Evolutionary conservation across 2,329 filamentous ascomycete species (phyloP), one percentile per base, ranked within the genome.

Genomic region (Aspergillus sp.): DNA sequence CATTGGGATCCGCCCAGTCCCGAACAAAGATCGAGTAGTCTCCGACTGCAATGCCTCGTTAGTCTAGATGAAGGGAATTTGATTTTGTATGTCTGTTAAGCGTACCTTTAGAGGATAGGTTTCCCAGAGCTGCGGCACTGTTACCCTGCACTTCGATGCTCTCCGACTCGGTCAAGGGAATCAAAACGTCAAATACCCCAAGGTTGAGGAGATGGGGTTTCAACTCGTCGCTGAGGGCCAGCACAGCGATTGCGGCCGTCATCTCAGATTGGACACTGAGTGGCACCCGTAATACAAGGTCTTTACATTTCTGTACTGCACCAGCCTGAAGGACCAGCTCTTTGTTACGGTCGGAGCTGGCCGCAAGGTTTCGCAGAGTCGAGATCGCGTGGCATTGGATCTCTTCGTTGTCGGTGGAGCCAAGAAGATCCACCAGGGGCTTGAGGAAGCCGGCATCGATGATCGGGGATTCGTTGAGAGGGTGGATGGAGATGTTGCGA

Each of bases 321-420:
- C 95, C 95, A 36, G 95, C 95, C 77, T 98, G 92, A 52, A 99
- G 81, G 1, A 99, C 95, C n/a, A 99, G 84, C 59, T 96, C 91
- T 80, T 99, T 99, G 84, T 99, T 99, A 63, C 92, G 88, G 74
- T 99, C 95, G 7, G 94, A 98, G 78, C 93, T 98, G 57, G 95
- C 95, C 6, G 95, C 95, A 59, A 99, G 83, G 71, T 99, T 99
- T 64, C 95, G 88, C 52, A 99, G 84, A 0, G 95, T 99, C 5
- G 95, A 98, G 65, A 99, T 99, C 58, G 95, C 95, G 73, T 99
- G 95, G 73, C 95, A 99, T 75, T 99, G 95, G 54, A 99, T 99
- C 74, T 99, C 95, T 76, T 99, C 95, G 72, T 97, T 97, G 69
- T 98, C 94, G 0, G 93, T 97, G 10, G 92, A 96, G 54, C 95